phyloP scores from a whole-genome alignment of 1,284 basidiomycete genomes.

The Athelia sp. region DNA sequence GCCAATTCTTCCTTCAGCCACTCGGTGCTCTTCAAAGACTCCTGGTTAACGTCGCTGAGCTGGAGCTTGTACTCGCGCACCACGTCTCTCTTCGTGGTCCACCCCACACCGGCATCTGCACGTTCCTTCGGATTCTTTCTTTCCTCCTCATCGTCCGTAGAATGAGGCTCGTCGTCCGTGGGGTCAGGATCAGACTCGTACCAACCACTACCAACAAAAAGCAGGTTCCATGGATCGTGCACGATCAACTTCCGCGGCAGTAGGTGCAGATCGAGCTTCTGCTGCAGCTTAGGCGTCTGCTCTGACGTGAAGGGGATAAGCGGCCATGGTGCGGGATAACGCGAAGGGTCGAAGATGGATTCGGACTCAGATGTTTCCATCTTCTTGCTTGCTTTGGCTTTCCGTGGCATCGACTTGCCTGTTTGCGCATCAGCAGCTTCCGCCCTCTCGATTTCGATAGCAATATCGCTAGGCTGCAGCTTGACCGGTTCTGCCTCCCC shows the following conservation, averaged over 20 bases:
- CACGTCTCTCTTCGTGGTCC: not conserved
- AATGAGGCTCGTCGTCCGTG: not conserved
- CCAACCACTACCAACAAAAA: constrained; percentile 3
- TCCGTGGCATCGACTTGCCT: not conserved
- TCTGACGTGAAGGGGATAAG: constrained; percentile 8
- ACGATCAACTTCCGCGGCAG: constrained; percentile 21
- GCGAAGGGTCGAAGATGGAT: constrained; percentile 6
- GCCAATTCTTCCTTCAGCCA: not conserved
- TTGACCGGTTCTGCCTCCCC: constrained; percentile 6
- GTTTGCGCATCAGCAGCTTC: constrained; percentile 2
- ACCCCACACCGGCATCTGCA: not conserved
- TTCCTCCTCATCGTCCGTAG: not conserved
- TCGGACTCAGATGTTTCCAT: not conserved
- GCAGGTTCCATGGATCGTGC: constrained; percentile 17
- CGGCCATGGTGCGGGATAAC: constrained; percentile 11
- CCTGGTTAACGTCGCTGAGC: not conserved
- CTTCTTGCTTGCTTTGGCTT: not conserved
- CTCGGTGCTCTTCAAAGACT: not conserved
- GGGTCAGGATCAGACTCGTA: not conserved
- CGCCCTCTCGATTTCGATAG: not conserved
- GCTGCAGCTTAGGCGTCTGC: constrained; percentile 9
- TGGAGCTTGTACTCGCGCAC: not conserved
- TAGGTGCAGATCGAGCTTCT: constrained; percentile 13
- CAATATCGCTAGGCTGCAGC: constrained; percentile 5
- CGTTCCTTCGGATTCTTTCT: not conserved